A percentile compares a stretch with the other conserved stretches of the same genome.
phyloP scores from a whole-genome alignment of 345 rosid species.

The Punica granatum region DNA sequence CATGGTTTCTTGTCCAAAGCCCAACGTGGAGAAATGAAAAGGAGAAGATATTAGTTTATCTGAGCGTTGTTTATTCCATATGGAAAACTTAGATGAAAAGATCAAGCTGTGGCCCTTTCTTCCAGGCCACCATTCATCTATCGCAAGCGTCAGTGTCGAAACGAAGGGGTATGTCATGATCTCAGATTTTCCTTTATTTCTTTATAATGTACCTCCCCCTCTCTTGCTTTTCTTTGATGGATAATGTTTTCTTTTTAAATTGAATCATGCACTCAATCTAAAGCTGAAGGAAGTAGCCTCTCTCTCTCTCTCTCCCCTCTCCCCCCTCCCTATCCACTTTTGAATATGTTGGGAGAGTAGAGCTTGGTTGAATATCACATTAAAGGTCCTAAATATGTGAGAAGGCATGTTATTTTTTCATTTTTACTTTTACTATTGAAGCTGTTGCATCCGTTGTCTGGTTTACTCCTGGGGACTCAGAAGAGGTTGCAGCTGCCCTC shows the following conservation, averaged over 20 bases:
- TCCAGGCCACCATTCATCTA: constrained; percentile 70
- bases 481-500: constrained; percentile 92
- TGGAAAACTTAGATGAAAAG: constrained; percentile 65
- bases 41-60: neutral
- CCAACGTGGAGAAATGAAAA: neutral
- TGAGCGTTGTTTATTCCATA: neutral
- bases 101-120: constrained; percentile 98
- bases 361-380: neutral
- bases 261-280: too few species aligned
- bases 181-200: neutral
- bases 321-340: too few species aligned
- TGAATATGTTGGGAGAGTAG: neutral
- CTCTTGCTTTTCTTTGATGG: neutral
- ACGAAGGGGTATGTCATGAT: constrained; percentile 56
- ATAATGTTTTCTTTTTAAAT: neutral
- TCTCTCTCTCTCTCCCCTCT: neutral
- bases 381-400: neutral
- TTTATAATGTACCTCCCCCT: neutral
- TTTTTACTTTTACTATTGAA: constrained; percentile 25
- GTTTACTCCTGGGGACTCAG: constrained; percentile 98
- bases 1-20: neutral
- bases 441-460: constrained; percentile 93
- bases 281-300: neutral
- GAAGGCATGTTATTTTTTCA: neutral
- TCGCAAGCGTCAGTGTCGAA: constrained; percentile 77